Evolutionary conservation across 768 basidiomycete genomes (phyloP), one percentile per base, ranked within the genome.

Genomic region (Amanita pallidorosea): DNA sequence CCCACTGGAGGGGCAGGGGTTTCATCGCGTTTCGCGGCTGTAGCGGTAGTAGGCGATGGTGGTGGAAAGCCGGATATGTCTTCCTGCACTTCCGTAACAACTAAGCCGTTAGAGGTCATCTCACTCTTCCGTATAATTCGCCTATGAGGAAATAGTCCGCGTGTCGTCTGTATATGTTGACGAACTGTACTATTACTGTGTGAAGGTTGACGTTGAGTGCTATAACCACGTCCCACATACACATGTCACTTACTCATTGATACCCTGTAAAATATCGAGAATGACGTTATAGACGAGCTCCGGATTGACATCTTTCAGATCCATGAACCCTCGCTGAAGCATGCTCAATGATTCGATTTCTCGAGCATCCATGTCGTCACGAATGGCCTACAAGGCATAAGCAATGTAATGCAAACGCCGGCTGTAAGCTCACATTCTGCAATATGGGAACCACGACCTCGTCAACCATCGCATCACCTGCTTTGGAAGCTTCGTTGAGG

Each of bases 281-380:
- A 98, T 78, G 42, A 95, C 70, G 54, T 81, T 84, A 63, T 96
- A 95, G 0, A 90, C 87, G 29, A 96, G 73, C 52, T 85, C 81
- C 0, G 95, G 79, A 59, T 94, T 93, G 18, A 80, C 77, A 15
- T 84, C 81, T 52, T 83, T 82, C 17, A 99, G 73, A 60, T 95
- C 92, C 34, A 79, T 67, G 64, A 98, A 97, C 1, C 95, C 96
- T 54, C 90, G 76, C 40, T 86, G 79, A 20, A 99, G 76, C 81
- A 90, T 88, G 66, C 85, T 87, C 36, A 97, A 66, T 11, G 91
- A 85, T 63, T 95, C 91, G 1, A 92, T 85, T 58, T 93, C 88
- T 44, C 80, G 75, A 34, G 90, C 89, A 56, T 87, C 88, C 82
- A 90, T 90, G 60, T 90, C 89, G 54, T 89, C 87, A 20, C 72